phyloP scores from a whole-genome alignment of 2,329 filamentous ascomycete genomes.

The Xylaria sp. region DNA sequence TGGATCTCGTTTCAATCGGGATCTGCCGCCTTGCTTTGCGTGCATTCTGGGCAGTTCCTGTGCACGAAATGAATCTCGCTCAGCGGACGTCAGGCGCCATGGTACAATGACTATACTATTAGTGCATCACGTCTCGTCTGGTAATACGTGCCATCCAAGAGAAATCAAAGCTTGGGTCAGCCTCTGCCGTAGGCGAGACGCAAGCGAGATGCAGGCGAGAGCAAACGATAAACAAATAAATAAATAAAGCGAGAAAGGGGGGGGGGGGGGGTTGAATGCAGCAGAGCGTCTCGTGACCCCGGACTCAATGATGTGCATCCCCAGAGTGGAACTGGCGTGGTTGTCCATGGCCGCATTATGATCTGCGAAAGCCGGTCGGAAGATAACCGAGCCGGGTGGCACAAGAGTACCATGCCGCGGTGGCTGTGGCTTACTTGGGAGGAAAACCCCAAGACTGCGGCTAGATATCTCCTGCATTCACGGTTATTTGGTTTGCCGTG shows the following conservation, averaged over 20 bases:
- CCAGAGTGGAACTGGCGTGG: not conserved
- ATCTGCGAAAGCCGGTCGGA: constrained; percentile 15
- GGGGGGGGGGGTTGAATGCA: no score
- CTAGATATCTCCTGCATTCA: constrained; percentile 10
- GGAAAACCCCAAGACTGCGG: not conserved
- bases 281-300: not conserved
- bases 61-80: not conserved
- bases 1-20: no score
- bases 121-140: not conserved
- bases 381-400: constrained; percentile 19
- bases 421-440: constrained; percentile 19
- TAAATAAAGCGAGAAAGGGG: no score
- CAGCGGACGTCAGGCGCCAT: not conserved
- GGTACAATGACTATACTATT: no score
- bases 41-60: not conserved
- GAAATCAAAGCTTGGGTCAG: not conserved
- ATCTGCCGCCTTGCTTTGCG: constrained; percentile 5
- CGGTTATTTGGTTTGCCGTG: constrained; percentile 21
- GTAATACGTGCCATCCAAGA: not conserved
- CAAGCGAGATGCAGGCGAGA: not conserved
- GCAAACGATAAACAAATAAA: not conserved
- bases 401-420: not conserved
- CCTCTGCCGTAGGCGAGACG: not conserved
- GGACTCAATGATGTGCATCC: constrained; percentile 6
- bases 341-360: constrained; percentile 8